Conservation (phyloP, 2,329 filamentous ascomycete genomes). For the Dothistroma septosporum region DNA sequence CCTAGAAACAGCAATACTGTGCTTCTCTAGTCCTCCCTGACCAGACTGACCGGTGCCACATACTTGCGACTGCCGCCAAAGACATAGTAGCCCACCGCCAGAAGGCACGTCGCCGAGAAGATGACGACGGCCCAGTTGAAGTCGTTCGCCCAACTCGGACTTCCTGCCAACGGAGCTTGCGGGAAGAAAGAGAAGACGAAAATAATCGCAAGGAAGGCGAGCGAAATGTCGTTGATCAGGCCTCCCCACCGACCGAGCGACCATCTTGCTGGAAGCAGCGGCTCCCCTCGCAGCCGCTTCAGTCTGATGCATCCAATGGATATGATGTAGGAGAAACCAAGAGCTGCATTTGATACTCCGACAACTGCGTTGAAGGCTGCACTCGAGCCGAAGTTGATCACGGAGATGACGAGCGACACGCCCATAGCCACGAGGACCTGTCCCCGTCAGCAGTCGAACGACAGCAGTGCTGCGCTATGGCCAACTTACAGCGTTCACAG, state of each 20-base stretch:
- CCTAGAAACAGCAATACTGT: neutral
- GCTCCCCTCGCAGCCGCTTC: conserved; percentile 30
- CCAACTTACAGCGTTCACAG: conserved; percentile 31
- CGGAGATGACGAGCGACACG: conserved; percentile 35
- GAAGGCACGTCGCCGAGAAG: conserved; percentile 24
- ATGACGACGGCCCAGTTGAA: conserved; percentile 36
- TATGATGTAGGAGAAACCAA: conserved; percentile 34
- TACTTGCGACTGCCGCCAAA: conserved; percentile 28
- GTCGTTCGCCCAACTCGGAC: conserved; percentile 23
- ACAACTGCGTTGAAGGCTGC: conserved; percentile 41
- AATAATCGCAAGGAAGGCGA: conserved; percentile 30
- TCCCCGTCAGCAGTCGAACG: conserved; percentile 5
- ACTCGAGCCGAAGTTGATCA: conserved; percentile 42
- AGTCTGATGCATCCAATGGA: conserved; percentile 33
- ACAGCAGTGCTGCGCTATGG: neutral
- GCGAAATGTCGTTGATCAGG: conserved; percentile 33
- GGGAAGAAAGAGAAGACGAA: conserved; percentile 38
- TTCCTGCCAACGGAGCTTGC: conserved; percentile 17
- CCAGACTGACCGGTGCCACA: conserved; percentile 30
- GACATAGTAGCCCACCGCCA: conserved; percentile 28
- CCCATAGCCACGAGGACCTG: conserved; percentile 29
- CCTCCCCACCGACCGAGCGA: conserved; percentile 34
- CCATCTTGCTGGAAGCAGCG: conserved; percentile 31
- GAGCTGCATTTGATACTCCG: conserved; percentile 37
- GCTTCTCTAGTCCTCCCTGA: conserved; percentile 26